Conservation (phyloP, 1,284 basidiomycete genomes). For the Cutaneotrichosporon cavernicola region DNA sequence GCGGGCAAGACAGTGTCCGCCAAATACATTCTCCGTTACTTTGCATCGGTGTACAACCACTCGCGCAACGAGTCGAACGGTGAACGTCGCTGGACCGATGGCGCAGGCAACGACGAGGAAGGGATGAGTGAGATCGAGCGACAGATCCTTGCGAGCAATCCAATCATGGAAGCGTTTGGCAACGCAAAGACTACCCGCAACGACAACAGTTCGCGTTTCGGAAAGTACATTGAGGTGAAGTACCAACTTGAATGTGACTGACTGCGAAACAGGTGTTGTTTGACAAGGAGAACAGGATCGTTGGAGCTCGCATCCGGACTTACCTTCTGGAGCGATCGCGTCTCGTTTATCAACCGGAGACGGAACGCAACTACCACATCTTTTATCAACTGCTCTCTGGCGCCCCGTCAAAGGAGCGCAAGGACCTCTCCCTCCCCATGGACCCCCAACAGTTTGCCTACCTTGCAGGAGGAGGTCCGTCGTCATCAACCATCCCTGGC, state of each 20-base stretch:
- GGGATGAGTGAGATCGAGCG: conserved; percentile 89
- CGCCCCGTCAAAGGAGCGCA: conserved; percentile 89
- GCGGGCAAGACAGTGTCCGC: conserved; percentile 99
- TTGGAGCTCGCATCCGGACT: conserved; percentile 94
- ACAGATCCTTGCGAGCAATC: conserved; percentile 97
- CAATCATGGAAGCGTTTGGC: conserved; percentile 97
- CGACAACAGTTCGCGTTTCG: conserved; percentile 98
- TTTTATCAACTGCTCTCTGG: conserved; percentile 99
- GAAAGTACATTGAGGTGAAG: conserved; percentile 95
- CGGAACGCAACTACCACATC: conserved; percentile 98
- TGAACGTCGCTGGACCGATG: conserved; percentile 29
- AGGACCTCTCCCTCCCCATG: conserved; percentile 83
- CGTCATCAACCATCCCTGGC: conserved; percentile 79
- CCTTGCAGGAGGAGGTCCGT: conserved; percentile 86
- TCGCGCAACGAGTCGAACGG: conserved; percentile 55
- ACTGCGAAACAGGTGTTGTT: conserved; percentile 73
- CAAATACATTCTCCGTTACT: conserved; percentile 99
- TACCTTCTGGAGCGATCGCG: conserved; percentile 96
- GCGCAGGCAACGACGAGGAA: conserved; percentile 43
- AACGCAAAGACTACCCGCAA: conserved; percentile 99
- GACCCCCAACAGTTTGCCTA: conserved; percentile 85
- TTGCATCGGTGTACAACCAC: conserved; percentile 93
- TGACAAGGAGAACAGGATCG: conserved; percentile 90
- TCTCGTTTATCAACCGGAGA: conserved; percentile 94
- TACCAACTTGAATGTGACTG: no score